Conservation (phyloP, 2,329 filamentous ascomycete species). For the Geosmithia flava region DNA sequence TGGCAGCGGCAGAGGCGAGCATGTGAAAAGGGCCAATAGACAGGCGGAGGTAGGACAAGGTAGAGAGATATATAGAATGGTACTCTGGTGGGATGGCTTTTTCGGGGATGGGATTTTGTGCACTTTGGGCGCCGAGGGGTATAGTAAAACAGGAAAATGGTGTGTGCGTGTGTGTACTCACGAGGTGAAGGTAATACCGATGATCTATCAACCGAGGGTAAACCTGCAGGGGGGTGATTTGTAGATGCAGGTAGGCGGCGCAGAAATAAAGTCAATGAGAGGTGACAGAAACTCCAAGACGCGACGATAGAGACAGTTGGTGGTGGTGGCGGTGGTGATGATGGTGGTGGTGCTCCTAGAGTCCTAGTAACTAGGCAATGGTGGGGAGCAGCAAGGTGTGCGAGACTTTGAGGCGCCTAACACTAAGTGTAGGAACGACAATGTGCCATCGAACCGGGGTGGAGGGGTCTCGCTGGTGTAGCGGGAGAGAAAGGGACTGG, state of each 20-base stretch:
- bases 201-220: not conserved
- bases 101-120: not conserved
- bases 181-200: not conserved
- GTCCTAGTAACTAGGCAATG: not conserved
- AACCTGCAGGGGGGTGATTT: not conserved
- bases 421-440: not conserved
- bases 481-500: not conserved
- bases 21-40: no score
- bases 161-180: not conserved
- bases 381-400: not conserved
- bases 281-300: not conserved
- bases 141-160: not conserved
- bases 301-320: not conserved
- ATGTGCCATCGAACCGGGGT: not conserved
- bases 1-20: no score
- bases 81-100: not conserved
- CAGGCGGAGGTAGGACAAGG: no score
- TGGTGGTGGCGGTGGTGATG: not conserved
- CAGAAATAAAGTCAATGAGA: not conserved
- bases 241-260: not conserved
- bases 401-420: not conserved
- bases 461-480: not conserved
- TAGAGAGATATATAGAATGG: not conserved
- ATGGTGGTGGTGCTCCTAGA: not conserved
- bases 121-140: not conserved